Evolutionary conservation across 768 basidiomycete species (phyloP).

Genomic region (Leccinum subtestaceum): DNA sequence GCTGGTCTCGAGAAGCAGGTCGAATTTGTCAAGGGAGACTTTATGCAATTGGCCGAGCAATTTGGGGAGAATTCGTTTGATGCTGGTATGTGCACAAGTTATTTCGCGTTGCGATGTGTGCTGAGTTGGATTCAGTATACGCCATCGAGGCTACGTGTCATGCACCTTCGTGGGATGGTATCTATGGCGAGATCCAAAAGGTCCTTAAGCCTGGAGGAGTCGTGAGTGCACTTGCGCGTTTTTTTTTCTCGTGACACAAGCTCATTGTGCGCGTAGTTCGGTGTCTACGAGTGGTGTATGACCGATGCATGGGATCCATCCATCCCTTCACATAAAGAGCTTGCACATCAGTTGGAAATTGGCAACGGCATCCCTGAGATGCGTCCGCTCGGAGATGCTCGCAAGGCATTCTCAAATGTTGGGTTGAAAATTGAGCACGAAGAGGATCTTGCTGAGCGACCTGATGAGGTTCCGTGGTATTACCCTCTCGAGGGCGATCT

Average conservation of each 20-base stretch:
- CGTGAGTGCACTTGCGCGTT: constrained; percentile 47
- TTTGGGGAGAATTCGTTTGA: constrained; percentile 95
- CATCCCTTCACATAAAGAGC: constrained; percentile 80
- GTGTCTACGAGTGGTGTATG: constrained; percentile 99
- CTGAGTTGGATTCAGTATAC: constrained; percentile 56
- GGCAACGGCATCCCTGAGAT: constrained; percentile 98
- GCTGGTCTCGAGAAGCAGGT: constrained; percentile 77
- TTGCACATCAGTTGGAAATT: constrained; percentile 89
- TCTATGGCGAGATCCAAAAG: constrained; percentile 90
- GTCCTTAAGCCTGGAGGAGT: constrained; percentile 95
- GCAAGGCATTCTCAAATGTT: constrained; percentile 75
- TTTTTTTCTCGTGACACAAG: background rate
- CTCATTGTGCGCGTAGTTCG: constrained; percentile 56
- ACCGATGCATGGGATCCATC: constrained; percentile 90
- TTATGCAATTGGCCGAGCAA: constrained; percentile 89
- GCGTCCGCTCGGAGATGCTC: constrained; percentile 69
- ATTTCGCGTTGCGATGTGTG: background rate
- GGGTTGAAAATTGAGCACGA: constrained; percentile 88
- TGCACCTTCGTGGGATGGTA: constrained; percentile 92
- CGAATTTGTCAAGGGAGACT: constrained; percentile 88
- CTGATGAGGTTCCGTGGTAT: constrained; percentile 83
- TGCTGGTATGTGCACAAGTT: constrained; percentile 59
- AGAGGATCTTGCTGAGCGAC: constrained; percentile 89
- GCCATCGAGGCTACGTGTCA: constrained; percentile 98
- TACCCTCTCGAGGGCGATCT: constrained; percentile 96